Base-by-base conservation (phyloP, 2,329 filamentous ascomycete species). In the Macrophomina tecta region DNA sequence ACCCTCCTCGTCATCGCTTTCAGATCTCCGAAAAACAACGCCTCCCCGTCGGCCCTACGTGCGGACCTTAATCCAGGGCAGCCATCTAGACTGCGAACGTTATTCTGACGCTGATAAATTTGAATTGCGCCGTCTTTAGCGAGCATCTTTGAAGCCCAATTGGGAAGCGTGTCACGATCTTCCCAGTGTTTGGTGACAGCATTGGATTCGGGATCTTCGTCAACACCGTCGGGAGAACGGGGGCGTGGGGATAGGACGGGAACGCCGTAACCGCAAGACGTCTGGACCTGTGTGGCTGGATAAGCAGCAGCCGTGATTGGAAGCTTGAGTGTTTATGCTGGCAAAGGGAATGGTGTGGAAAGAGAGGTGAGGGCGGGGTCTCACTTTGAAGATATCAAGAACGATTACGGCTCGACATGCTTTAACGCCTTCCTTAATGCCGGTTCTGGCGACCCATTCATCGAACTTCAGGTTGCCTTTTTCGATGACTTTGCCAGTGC, bases 201-300 rank as follows among this genome's bases (percentile, higher is more conserved):
- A 23, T 70, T 69, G 5, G 56, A 61, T n/a, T 61, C 56, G 12
- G 45, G 40, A 23, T 58, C 53, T 8, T 23, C 36, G 18, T 48
- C 30, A 18, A 8, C 30, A 11, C 40, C 28, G 46, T 28, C 40
- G 8, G 56, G 16, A 12, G 23, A 16, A 45, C 16, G 9, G 5
- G 42, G 42, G 11, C 78, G 68, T 8, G 82, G 71, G 71, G 80
- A 70, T 12, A 89, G 76, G 36, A 83, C 78, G 1, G 89, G 88
- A 7, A 91, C 87, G 30, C 85, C 87, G 70, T 83, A 91, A 6
- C 89, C 89, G 72, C 89, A 91, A 61, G 85, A 87, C 9, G 87
- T 90, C 81, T 90, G 88, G 3, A 88, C 82, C 76, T 80, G 18
- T 23, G 51, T 55, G 36, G 7, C 4, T 34, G 36, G 23, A 36